Conservation (phyloP, 352 stramenopile species). For the Phytophthora pisi region DNA sequence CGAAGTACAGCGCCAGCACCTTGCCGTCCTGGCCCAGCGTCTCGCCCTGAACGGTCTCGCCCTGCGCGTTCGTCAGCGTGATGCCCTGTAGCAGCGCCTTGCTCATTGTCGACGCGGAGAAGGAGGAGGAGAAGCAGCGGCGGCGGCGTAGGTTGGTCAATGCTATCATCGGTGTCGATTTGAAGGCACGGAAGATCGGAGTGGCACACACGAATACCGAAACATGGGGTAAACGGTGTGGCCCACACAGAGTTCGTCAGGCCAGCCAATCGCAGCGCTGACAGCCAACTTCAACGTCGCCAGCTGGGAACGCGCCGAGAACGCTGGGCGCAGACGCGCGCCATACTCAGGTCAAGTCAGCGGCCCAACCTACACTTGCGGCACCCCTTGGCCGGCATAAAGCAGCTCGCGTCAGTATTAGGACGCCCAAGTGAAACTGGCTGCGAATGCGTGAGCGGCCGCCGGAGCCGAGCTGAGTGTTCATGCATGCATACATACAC, state of each 20-base stretch:
- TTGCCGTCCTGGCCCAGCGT: slow-evolving; percentile 51
- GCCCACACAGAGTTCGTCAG: slow-evolving; percentile 5
- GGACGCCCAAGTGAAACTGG: slow-evolving; percentile 7
- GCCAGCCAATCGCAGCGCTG: slow-evolving; percentile 13
- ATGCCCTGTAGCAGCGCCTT: slow-evolving; percentile 52
- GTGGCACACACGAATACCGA: slow-evolving; percentile 1
- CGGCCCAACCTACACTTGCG: slow-evolving; percentile 6
- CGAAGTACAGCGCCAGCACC: slow-evolving; percentile 79
- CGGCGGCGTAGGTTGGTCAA: slow-evolving; percentile 8
- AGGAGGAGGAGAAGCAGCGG: neutral
- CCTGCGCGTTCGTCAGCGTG: slow-evolving; percentile 61
- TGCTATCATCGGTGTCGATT: neutral
- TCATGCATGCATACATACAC: too few species aligned
- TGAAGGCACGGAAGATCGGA: slow-evolving; percentile 1
- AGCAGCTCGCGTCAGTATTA: slow-evolving; percentile 17
- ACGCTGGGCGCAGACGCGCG: neutral
- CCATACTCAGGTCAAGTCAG: slow-evolving; percentile 2
- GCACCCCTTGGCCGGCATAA: slow-evolving; percentile 16
- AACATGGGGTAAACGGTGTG: slow-evolving; percentile 1
- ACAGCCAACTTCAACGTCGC: slow-evolving; percentile 19
- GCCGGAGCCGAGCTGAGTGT: neutral
- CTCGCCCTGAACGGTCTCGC: slow-evolving; percentile 52
- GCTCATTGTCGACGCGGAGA: slow-evolving; percentile 36
- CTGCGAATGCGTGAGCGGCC: slow-evolving; percentile 1
- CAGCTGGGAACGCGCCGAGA: slow-evolving; percentile 2